phyloP scores from a whole-genome alignment of 176 grass and related monocot species.

The Aechmea fasciata region DNA sequence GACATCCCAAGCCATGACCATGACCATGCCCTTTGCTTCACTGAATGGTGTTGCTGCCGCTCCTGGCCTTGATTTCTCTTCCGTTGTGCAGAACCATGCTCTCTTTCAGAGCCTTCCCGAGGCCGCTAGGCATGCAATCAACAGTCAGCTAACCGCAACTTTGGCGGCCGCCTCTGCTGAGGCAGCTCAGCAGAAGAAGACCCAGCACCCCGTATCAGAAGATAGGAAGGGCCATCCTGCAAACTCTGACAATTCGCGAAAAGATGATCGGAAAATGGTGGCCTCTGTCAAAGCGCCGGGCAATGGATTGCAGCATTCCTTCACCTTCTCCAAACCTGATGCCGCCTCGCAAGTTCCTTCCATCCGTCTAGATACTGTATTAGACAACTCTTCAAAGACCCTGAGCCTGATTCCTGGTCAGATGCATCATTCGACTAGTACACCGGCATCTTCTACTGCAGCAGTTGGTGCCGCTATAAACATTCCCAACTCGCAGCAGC shows the following conservation, averaged over 20 bases:
- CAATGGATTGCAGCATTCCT: constrained; percentile 57
- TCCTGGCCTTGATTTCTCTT: constrained; percentile 72
- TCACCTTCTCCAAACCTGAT: constrained; percentile 71
- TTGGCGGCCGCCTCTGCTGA: constrained; percentile 35
- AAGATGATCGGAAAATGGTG: constrained; percentile 60
- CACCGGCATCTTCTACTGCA: constrained; percentile 1
- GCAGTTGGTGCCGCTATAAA: neutral
- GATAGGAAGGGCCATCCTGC: constrained; percentile 57
- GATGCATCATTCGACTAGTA: too few species aligned
- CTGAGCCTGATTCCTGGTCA: constrained; percentile 53
- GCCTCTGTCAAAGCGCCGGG: constrained; percentile 31
- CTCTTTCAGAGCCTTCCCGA: constrained; percentile 83
- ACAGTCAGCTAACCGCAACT: constrained; percentile 41
- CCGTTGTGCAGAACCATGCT: constrained; percentile 58
- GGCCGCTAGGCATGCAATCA: constrained; percentile 55
- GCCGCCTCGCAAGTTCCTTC: constrained; percentile 37
- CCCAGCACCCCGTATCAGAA: constrained; percentile 26
- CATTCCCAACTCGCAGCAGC: constrained; percentile 19
- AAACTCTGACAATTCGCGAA: constrained; percentile 36
- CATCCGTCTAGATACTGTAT: constrained; percentile 37
- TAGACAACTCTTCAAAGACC: constrained; percentile 52
- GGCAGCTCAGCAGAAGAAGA: constrained; percentile 50
- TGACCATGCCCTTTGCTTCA: constrained; percentile 70
- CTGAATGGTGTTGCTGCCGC: constrained; percentile 41
- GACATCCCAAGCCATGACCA: constrained; percentile 51